These are phyloP conservation scores for Knufia petricola DNA, from an alignment of 2,329 filamentous ascomycete genomes.

Conservation along the genomic window DNA sequence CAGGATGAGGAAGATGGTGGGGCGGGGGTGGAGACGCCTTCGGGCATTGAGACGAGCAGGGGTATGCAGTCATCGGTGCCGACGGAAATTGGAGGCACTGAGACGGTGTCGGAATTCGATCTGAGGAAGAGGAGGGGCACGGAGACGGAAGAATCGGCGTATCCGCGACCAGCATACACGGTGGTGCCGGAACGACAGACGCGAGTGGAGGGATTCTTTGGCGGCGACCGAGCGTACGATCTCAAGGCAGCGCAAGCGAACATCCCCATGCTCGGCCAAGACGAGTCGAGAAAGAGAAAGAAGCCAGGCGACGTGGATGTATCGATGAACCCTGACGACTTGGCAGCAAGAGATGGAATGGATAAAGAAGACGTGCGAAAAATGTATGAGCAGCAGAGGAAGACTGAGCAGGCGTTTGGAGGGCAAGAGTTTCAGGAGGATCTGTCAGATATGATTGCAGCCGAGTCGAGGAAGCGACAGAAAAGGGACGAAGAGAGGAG, in stretches of 20 bases:
- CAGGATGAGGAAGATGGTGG: conserved; percentile 52
- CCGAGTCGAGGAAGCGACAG: conserved; percentile 80
- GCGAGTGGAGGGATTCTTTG: conserved; percentile 85
- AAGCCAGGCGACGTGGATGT: conserved; percentile 94
- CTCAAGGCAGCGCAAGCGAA: conserved; percentile 51
- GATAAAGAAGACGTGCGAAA: conserved; percentile 74
- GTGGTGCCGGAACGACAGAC: conserved; percentile 83
- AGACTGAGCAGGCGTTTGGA: conserved; percentile 54
- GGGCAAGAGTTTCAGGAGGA: conserved; percentile 77
- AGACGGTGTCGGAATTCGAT: conserved; percentile 77
- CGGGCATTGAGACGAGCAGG: conserved; percentile 69
- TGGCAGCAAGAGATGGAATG: conserved; percentile 65
- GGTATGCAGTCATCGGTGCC: conserved; percentile 72
- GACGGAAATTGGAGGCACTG: conserved; percentile 65
- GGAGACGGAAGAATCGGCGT: conserved; percentile 71
- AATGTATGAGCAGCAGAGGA: conserved; percentile 64
- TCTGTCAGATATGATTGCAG: conserved; percentile 88
- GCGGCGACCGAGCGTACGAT: conserved; percentile 88
- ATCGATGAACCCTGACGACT: conserved; percentile 73
- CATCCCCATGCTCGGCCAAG: conserved; percentile 71
- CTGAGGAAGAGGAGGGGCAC: conserved; percentile 80
- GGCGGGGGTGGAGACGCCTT: conserved; percentile 61
- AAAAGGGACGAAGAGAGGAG: conserved; percentile 76
- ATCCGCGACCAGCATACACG: conserved; percentile 73
- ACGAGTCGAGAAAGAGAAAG: conserved; percentile 73